Evolutionary conservation across 2,329 filamentous ascomycete genomes (phyloP).

Genomic region (Cladophialophora psammophila): DNA sequence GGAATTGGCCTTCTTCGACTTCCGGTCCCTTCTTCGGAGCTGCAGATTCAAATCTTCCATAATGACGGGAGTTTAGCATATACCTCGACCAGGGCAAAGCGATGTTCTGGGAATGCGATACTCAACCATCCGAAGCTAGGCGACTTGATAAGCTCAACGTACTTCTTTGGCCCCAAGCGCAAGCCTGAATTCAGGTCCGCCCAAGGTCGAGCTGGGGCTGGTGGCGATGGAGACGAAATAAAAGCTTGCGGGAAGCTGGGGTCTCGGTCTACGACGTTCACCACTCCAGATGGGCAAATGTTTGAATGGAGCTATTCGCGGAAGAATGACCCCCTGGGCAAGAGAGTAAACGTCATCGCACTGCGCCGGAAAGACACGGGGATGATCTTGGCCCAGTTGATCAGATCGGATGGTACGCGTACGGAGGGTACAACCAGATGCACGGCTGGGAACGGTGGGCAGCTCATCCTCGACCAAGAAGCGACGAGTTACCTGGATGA

Average conservation of each 20-base stretch:
- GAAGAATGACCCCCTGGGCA: slow-evolving; percentile 48
- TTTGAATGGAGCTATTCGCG: slow-evolving; percentile 66
- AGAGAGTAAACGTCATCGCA: slow-evolving; percentile 43
- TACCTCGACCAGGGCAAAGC: slow-evolving; percentile 58
- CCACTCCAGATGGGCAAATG: slow-evolving; percentile 55
- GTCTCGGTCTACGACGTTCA: slow-evolving; percentile 58
- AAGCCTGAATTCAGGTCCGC: slow-evolving; percentile 58
- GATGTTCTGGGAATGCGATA: slow-evolving; percentile 59
- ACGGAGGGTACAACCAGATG: slow-evolving; percentile 48
- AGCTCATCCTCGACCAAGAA: slow-evolving; percentile 62
- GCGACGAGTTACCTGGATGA: slow-evolving; percentile 50
- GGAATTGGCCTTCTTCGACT: slow-evolving; percentile 44
- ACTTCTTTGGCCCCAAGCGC: slow-evolving; percentile 64
- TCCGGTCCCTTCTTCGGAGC: slow-evolving; percentile 49
- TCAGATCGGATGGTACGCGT: slow-evolving; percentile 51
- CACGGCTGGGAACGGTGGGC: slow-evolving; percentile 53
- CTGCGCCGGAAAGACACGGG: slow-evolving; percentile 34
- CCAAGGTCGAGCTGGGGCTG: slow-evolving; percentile 40
- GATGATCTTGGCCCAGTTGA: slow-evolving; percentile 49
- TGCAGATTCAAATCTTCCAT: slow-evolving; percentile 47
- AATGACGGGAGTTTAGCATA: slow-evolving; percentile 56
- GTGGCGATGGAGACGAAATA: slow-evolving; percentile 41
- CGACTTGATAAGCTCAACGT: slow-evolving; percentile 60
- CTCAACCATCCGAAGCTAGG: slow-evolving; percentile 50
- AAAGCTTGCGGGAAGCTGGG: slow-evolving; percentile 52